phyloP scores from a whole-genome alignment of 2,329 filamentous ascomycete genomes.

The Cytospora piceicola region DNA sequence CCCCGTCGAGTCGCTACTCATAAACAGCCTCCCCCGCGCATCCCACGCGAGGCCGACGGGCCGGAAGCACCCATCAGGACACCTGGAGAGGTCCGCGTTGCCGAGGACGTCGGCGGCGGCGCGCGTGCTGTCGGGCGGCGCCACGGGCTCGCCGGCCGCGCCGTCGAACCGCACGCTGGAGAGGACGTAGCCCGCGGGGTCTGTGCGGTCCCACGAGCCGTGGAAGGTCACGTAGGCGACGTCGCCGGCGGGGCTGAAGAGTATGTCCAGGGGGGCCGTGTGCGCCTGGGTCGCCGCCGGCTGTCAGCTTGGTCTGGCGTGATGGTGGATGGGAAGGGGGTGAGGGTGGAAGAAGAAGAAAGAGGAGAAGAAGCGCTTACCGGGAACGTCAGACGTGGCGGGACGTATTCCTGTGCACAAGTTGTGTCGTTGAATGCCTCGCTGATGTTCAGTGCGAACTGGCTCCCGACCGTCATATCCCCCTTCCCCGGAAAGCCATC shows the following conservation, averaged over 20 bases:
- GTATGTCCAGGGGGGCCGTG: slow-evolving; percentile 72
- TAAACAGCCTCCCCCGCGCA: slow-evolving; percentile 58
- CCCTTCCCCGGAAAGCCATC: slow-evolving; percentile 47
- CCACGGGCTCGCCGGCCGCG: slow-evolving; percentile 46
- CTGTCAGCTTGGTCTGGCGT: neutral
- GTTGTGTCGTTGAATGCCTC: slow-evolving; percentile 46
- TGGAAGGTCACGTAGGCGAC: slow-evolving; percentile 72
- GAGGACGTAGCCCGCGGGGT: slow-evolving; percentile 46
- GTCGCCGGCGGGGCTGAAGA: slow-evolving; percentile 62
- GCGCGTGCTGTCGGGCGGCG: slow-evolving; percentile 46
- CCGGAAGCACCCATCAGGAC: slow-evolving; percentile 63
- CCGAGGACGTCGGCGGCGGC: slow-evolving; percentile 57
- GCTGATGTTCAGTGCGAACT: slow-evolving; percentile 49
- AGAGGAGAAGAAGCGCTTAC: slow-evolving; percentile 12
- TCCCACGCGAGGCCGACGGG: slow-evolving; percentile 63
- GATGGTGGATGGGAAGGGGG: neutral
- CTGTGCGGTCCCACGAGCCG: slow-evolving; percentile 62
- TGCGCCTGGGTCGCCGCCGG: slow-evolving; percentile 52
- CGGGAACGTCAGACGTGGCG: slow-evolving; percentile 60
- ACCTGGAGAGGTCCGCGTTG: slow-evolving; percentile 56
- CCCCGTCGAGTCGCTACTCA: slow-evolving; percentile 65
- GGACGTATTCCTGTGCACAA: slow-evolving; percentile 48
- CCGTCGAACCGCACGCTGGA: slow-evolving; percentile 45
- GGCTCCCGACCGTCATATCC: slow-evolving; percentile 50
- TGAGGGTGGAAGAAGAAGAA: neutral